Evolutionary conservation across 371 early-diverging fungal genomes (phyloP).

Genomic region (Lichtheimia ornata): DNA sequence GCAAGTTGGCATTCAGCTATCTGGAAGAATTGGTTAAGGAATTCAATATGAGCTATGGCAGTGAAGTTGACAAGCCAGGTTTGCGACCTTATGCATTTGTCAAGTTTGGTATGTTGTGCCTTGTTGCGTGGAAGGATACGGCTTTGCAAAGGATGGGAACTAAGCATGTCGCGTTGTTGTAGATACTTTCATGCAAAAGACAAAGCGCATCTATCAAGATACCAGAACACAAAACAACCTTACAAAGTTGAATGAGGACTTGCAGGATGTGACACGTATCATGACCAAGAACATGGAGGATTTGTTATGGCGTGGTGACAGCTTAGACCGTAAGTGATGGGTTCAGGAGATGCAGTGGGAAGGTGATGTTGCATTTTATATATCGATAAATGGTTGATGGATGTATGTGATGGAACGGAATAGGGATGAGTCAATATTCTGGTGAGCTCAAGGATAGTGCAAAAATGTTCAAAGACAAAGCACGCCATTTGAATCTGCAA

Average conservation of each 20-base stretch:
- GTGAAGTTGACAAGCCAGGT: constrained; percentile 81
- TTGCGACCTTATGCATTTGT: constrained; percentile 96
- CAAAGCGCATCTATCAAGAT: constrained; percentile 94
- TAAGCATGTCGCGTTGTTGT: not conserved
- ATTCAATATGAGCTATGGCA: constrained; percentile 90
- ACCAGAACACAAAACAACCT: constrained; percentile 91
- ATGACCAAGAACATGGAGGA: constrained; percentile 99
- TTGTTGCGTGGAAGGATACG: no score
- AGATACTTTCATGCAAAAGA: constrained; percentile 97
- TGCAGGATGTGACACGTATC: constrained; percentile 94
- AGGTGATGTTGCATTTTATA: no score
- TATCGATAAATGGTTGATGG: no score
- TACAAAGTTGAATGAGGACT: constrained; percentile 91
- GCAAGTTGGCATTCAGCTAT: constrained; percentile 93
- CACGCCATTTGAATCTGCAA: constrained; percentile 83
- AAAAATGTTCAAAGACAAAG: constrained; percentile 55
- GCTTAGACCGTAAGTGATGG: constrained; percentile 66
- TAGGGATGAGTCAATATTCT: constrained; percentile 50
- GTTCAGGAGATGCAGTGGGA: no score
- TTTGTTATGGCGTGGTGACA: constrained; percentile 90
- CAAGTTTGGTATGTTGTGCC: constrained; percentile 75
- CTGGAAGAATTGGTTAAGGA: constrained; percentile 94
- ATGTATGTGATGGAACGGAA: no score
- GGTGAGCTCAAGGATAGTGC: constrained; percentile 56
- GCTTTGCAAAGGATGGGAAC: not conserved